Base-by-base conservation (phyloP, 768 basidiomycete species). In the Saitozyma podzolica region DNA sequence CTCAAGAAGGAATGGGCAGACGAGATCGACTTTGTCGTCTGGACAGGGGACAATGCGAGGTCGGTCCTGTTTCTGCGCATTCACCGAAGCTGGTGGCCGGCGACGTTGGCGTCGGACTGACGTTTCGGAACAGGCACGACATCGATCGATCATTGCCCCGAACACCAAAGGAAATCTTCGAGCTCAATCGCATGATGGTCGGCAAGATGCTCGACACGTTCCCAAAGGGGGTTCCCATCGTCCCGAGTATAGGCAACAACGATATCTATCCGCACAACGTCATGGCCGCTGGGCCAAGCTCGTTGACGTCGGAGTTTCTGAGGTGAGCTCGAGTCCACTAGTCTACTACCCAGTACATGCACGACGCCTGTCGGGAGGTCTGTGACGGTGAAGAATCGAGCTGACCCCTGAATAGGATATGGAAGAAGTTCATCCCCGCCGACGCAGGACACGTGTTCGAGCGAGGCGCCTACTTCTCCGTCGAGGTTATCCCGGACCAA, bases 11-110 rank as follows among this genome's bases (percentile, higher is more conserved):
- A 90, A 64, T 93, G 90, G 91, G 85, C 87, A 48, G 83, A 85
- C 62, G 86, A 93, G 69, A 84, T 96, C 45, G 92, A 96, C 74
- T 96, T 94, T 76, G 91, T 96, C 40, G 83, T 96, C 42, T 93
- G 80, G 80, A 82, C 80, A 40, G 80, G 80, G 7, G 81, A 83
- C 63, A 81, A 80, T 62, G 82, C 82, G 0, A 77, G 80, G 72
- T 78, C 39, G 59, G 69, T 40, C 48, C 29, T 29, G 29, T 29
- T 29, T 29, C 29, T 29, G 29, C 29, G 29, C 5, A 29, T 29
- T 29, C 29, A 29, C 29, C 29, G 29, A 29, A 2, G 29, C 29
- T 29, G 29, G 29, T 29, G 29, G 29, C 29, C 29, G 5, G 29
- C 29, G 5, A 5, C 29, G 5, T 29, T 29, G 29, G 2, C 5